phyloP scores from a whole-genome alignment of 2,329 filamentous ascomycete species.

The Neopestalotiopsis rosae region DNA sequence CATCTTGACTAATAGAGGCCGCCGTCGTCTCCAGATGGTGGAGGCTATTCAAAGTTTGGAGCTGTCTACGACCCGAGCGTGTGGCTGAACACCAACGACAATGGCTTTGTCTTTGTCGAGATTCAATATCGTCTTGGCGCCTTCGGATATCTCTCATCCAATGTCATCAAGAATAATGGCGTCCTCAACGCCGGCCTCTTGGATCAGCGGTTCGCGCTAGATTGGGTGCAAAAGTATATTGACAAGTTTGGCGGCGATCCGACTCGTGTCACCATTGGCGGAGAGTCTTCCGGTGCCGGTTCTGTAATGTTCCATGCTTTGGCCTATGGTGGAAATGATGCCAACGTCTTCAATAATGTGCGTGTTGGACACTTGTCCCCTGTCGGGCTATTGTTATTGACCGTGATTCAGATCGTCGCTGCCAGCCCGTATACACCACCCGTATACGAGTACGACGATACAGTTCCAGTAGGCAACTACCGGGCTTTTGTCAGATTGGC shows the following conservation, averaged over 20 bases:
- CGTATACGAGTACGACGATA: slow-evolving; percentile 34
- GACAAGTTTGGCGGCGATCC: slow-evolving; percentile 58
- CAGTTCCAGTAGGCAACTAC: slow-evolving; percentile 37
- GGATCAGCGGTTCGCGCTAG: slow-evolving; percentile 46
- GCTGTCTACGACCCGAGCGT: slow-evolving; percentile 25
- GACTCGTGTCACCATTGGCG: slow-evolving; percentile 56
- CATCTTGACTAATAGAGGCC: slow-evolving; percentile 19
- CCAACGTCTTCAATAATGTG: slow-evolving; percentile 53
- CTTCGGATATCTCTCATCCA: slow-evolving; percentile 1
- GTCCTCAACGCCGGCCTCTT: slow-evolving; percentile 5
- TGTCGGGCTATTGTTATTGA: neutral
- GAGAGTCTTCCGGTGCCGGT: slow-evolving; percentile 60
- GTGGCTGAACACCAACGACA: slow-evolving; percentile 43
- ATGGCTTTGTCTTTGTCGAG: slow-evolving; percentile 44
- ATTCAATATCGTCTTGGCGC: slow-evolving; percentile 43
- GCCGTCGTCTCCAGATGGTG: slow-evolving; percentile 41
- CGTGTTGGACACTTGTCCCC: slow-evolving; percentile 52
- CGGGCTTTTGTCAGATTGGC: slow-evolving; percentile 34
- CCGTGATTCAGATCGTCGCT: neutral
- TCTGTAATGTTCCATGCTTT: slow-evolving; percentile 52
- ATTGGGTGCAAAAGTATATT: slow-evolving; percentile 60
- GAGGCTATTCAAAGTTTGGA: slow-evolving; percentile 43
- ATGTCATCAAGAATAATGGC: neutral
- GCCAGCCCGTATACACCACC: slow-evolving; percentile 11
- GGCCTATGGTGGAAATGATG: slow-evolving; percentile 49